Evolutionary conservation across 1,284 basidiomycete genomes (phyloP), one percentile per base, ranked within the genome.

Genomic region (Malassezia dermatis): DNA sequence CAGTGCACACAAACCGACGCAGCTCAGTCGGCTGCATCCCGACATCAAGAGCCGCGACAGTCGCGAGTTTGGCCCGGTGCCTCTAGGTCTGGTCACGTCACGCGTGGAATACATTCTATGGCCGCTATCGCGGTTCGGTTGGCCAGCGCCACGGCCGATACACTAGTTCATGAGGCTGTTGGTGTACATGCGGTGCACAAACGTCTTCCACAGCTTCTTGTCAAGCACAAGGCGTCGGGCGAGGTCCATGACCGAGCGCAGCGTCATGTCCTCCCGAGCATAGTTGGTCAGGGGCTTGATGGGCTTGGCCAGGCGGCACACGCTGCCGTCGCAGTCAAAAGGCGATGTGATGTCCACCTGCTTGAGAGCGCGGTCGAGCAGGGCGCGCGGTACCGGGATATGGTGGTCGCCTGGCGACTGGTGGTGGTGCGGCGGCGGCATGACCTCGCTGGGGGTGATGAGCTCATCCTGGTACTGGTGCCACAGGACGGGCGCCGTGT

Each of bases 191-290:
- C 82, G 82, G 71, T 78, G 71, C 64, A 78, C 78, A 75, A 86
- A 89, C 66, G 76, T 74, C 71, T 77, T 78, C 77, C 86, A 83
- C 73, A 86, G 73, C 76, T 81, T 82, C 75, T 79, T 79, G 66
- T 83, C 78, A 3, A 66, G 62, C 21, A 81, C 83, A 59, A 90
- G 73, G 65, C 78, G 75, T 61, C 82, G 80, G 56, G 81, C 88
- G 45, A 91, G 78, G 65, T 78, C 78, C 60, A 88, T 76, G 83
- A 87, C 89, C 57, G 83, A 83, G 56, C 79, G 77, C 37, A 93
- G 82, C 54, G 88, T 93, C n/a, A 62, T 78, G 88, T 77, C 73
- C 86, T 86, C 53, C 64, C 70, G 80, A 88, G 77, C 63, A 70
- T 77, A 76, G 85, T 91, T 57, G 84, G 86, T 64, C 81, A 83